Base-by-base conservation (phyloP, 2,329 filamentous ascomycete species). In the Elsinoe necatrix region DNA sequence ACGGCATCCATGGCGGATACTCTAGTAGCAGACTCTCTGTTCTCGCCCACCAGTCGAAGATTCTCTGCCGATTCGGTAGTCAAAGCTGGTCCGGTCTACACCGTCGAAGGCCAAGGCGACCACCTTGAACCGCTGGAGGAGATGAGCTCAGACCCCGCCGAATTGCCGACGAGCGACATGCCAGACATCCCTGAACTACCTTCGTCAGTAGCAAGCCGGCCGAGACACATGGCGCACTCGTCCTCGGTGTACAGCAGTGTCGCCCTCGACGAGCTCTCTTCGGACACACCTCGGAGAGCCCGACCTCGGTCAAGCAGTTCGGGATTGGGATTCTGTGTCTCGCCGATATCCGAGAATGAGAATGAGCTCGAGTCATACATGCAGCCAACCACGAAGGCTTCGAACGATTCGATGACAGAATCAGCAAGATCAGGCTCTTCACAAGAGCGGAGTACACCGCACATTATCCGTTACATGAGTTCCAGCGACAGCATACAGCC, bases 381-480 rank as follows among this genome's bases (percentile, higher is more conserved):
- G 7, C 37, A 39, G 11, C 54, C 54, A 9, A 35, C 23, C 3
- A 39, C 21, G 37, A 42, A 57, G 16, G 34, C 16, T 25, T 54
- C 56, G 14, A 18, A 57, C 8, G 56, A 52, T 9, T 57, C 56
- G 11, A 51, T 57, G 35, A 31, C 35, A 23, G 43, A 57, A 45
- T 51, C 51, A n/a, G 55, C 56, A 14, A 54, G 56, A 37, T 57
- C 57, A 2, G 52, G 31, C 4, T 57, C 59, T n/a, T 54, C 48
- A 18, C 58, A 56, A 48, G 54, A 56, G 39, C 54, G 54, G 37
- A 23, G 54, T 2, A 56, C 54, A 14, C 54, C 54, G 9, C 54
- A 61, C 18, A 56, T 61, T 23, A 55, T 61, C 7, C 57, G 52
- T 21, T 59, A 59, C 25, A 39, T 58, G 16, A 61, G 50, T 18